Conservation (phyloP, 257 asterid species). For the Rhazya stricta region DNA sequence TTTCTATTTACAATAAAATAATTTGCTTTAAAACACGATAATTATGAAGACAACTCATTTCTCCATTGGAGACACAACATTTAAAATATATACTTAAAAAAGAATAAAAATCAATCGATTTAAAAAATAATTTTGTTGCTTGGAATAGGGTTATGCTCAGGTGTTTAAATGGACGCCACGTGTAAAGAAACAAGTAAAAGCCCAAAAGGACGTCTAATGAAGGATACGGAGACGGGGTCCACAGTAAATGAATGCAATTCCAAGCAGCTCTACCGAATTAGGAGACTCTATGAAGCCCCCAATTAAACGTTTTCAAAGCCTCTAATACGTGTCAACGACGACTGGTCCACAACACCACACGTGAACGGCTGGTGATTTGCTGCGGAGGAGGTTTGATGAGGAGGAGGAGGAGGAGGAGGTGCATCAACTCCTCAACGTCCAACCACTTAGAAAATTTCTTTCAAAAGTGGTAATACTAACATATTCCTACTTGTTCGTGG, state of each 20-base stretch:
- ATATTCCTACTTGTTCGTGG: neutral
- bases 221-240: neutral
- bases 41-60: no score
- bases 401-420: neutral
- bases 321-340: neutral
- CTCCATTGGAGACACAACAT: no score
- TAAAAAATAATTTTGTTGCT: no score
- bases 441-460: constrained; percentile 4
- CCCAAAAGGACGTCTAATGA: neutral
- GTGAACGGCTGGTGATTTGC: constrained; percentile 13
- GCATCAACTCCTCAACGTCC: constrained; percentile 9
- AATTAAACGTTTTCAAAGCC: neutral
- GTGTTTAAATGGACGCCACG: neutral
- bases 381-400: neutral
- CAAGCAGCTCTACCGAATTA: neutral
- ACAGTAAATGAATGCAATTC: neutral
- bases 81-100: no score
- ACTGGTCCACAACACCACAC: neutral
- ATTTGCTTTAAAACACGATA: no score
- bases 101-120: no score
- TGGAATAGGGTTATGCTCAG: no score
- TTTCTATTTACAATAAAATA: no score
- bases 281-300: neutral
- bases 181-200: neutral
- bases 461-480: no score